These are phyloP conservation scores for Malbranchea zuffiana DNA, from an alignment of 2,329 filamentous ascomycete genomes.

Conservation along the genomic window DNA sequence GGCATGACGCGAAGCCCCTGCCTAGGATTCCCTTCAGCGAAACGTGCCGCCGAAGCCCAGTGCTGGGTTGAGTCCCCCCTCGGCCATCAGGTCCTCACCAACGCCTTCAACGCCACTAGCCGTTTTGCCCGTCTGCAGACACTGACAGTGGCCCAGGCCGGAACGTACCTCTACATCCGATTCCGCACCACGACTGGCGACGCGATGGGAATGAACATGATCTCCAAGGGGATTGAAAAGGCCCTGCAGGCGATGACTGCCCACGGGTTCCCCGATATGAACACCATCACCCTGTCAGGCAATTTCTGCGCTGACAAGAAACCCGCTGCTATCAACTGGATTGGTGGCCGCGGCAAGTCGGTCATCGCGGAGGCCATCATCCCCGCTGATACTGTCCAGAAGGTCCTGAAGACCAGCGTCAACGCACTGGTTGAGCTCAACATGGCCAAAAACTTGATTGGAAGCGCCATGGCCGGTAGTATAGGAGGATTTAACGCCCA, in stretches of 20 bases:
- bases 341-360: constrained; percentile 92
- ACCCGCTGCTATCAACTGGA: constrained; percentile 94
- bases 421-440: constrained; percentile 88
- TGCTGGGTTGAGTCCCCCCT: constrained; percentile 87
- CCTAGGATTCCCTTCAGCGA: constrained; percentile 77
- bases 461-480: constrained; percentile 83
- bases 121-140: constrained; percentile 80
- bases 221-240: constrained; percentile 95
- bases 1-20: constrained; percentile 98
- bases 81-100: constrained; percentile 70
- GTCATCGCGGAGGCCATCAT: constrained; percentile 96
- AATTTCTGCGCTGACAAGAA: constrained; percentile 99
- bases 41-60: constrained; percentile 84
- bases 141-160: constrained; percentile 86
- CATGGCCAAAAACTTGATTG: constrained; percentile 87
- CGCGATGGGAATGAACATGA: constrained; percentile 99
- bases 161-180: constrained; percentile 88
- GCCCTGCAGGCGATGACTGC: constrained; percentile 77
- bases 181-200: constrained; percentile 98
- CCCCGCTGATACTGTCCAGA: constrained; percentile 72
- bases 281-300: constrained; percentile 82
- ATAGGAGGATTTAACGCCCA: constrained; percentile 97
- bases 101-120: constrained; percentile 92
- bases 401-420: constrained; percentile 84
- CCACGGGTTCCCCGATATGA: constrained; percentile 93